Evolutionary conservation across 2,329 filamentous ascomycete species (phyloP).

Genomic region (Bipolaris oryzae): DNA sequence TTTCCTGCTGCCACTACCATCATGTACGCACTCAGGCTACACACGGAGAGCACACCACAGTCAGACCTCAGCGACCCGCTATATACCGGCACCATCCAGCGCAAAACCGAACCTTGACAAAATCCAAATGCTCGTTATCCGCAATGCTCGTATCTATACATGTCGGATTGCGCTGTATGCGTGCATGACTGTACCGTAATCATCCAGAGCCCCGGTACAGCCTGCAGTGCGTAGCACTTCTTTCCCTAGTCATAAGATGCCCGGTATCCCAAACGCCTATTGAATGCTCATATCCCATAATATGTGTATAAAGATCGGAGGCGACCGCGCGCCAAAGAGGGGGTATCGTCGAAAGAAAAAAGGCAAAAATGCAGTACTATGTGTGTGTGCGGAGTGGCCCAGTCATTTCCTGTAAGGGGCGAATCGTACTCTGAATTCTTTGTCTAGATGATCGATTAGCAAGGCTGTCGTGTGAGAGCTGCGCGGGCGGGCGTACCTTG

Average conservation of each 20-base stretch:
- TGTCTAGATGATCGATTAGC: constrained; percentile 45
- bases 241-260: constrained; percentile 10
- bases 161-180: constrained; percentile 1
- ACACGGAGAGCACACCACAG: not conserved
- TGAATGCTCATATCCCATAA: constrained; percentile 41
- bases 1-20: not conserved
- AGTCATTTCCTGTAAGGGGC: constrained; percentile 45
- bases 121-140: constrained; percentile 15
- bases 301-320: constrained; percentile 23
- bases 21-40: not conserved
- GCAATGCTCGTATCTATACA: constrained; percentile 7
- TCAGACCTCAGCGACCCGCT: constrained; percentile 3
- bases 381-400: constrained; percentile 20
- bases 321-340: constrained; percentile 28
- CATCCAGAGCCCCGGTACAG: not conserved
- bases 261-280: constrained; percentile 34
- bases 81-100: constrained; percentile 1
- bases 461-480: not conserved
- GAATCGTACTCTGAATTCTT: constrained; percentile 55
- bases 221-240: constrained; percentile 4
- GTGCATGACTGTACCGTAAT: constrained; percentile 2
- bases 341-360: constrained; percentile 46
- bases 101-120: constrained; percentile 1
- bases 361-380: constrained; percentile 35
- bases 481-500: constrained; percentile 53